Evolutionary conservation across 2,329 filamentous ascomycete species (phyloP), one percentile per base, ranked within the genome.

Genomic region (Xylariaceae sp.): DNA sequence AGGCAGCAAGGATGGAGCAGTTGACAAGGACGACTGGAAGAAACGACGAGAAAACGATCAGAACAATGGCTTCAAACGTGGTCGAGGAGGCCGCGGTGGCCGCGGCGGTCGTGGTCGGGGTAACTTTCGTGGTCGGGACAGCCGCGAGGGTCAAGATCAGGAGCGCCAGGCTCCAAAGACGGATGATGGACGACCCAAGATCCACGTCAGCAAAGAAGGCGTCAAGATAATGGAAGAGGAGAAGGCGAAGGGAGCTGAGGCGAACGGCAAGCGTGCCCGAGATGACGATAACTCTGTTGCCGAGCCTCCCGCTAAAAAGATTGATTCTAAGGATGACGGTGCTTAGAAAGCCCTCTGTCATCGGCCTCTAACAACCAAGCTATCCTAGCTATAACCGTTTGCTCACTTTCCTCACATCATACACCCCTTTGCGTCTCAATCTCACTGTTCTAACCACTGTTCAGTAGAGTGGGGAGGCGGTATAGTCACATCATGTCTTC

Each of bases 41-140:
- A 74, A 76, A 65, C 75, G 81, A 55, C 75, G 80, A 19, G 79
- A 83, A 6, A 63, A 81, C 35, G 80, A 84, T 57, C 78, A 78
- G 62, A 77, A 77, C 65, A 72, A 72, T 55, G 81, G 80, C 19
- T 80, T 80, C 67, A 71, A 72, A 45, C 72, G 69, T 38, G 65
- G 70, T 43, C 68, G 72, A 23, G 71, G 72, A 27, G 63, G 64
- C 17, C 56, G 65, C 22, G 64, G 66, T 20, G 66, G 68, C 37
- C 67, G 74, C 16, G 64, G 70, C 25, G 71, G 73, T 22, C 64
- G 72, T 2, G 68, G 71, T 25, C 69, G 71, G 4, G 62, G 66
- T 29, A 58, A 67, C 40, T 61, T 61, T 34, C 64, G 68, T 17
- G 53, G 68, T 35, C 64, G 70, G 37, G 69, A 69, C 48, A 64